These are phyloP conservation scores for Cladophialophora chaetospira DNA, from an alignment of 2,329 filamentous ascomycete genomes.

Conservation along the genomic window DNA sequence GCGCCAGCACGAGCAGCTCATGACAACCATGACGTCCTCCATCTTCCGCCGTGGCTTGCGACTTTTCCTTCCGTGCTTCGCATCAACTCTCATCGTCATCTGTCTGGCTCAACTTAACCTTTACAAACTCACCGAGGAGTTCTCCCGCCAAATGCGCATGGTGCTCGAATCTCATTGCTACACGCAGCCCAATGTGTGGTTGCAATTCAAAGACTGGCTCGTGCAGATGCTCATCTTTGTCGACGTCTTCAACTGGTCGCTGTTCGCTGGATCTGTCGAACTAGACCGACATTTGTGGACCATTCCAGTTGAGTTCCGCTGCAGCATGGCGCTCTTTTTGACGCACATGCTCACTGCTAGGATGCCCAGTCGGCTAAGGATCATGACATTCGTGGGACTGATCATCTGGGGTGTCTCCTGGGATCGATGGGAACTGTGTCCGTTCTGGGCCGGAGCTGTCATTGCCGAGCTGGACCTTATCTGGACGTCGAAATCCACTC, in stretches of 20 bases:
- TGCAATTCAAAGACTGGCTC: conserved; percentile 28
- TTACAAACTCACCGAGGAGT: conserved; percentile 28
- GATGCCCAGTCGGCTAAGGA: conserved; percentile 18
- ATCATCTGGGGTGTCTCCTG: conserved; percentile 34
- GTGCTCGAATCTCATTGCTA: conserved; percentile 28
- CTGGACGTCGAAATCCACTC: conserved; percentile 32
- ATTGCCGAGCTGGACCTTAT: conserved; percentile 29
- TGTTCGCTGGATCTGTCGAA: conserved; percentile 29
- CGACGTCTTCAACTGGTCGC: conserved; percentile 31
- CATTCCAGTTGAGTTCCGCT: conserved; percentile 49
- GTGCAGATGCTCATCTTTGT: conserved; percentile 30
- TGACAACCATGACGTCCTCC: conserved; percentile 44
- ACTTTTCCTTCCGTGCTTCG: conserved; percentile 45
- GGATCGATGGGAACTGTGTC: conserved; percentile 47
- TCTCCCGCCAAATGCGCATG: conserved; percentile 27
- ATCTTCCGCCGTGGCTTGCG: conserved; percentile 48
- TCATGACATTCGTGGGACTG: conserved; percentile 13
- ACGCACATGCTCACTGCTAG: conserved; percentile 22
- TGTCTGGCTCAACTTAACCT: conserved; percentile 36
- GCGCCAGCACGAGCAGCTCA: conserved; percentile 41
- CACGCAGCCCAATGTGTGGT: conserved; percentile 21
- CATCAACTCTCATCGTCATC: conserved; percentile 43
- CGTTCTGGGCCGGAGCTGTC: conserved; percentile 32
- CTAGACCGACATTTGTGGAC: conserved; percentile 49
- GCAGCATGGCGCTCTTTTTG: conserved; percentile 39